Percentiles rank a stretch among this genome's conserved stretches.
Evolutionary conservation across 306 rosid genomes (phyloP).

Genomic region (Ochetophila trinervis): DNA sequence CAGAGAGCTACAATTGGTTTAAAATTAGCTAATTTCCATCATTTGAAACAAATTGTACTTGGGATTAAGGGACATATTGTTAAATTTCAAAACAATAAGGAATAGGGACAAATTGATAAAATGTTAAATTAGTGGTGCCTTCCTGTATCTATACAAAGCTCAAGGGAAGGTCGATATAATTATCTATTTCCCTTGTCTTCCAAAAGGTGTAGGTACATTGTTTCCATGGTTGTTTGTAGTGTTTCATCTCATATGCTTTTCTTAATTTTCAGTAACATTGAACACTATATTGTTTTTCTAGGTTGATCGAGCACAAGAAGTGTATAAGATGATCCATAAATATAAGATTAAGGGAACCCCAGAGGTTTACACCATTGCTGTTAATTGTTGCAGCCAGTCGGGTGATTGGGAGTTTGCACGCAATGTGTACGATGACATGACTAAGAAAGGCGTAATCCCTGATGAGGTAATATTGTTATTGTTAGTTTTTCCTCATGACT

Average conservation of each 20-base stretch:
- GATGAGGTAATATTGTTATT: constrained; percentile 63
- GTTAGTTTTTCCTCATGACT: constrained; percentile 1
- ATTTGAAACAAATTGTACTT: no score
- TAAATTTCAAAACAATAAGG: no score
- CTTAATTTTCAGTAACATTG: constrained; percentile 1
- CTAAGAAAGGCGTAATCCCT: constrained; percentile 64
- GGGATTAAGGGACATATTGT: no score
- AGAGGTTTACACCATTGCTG: constrained; percentile 95
- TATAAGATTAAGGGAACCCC: constrained; percentile 75
- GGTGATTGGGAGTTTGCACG: constrained; percentile 88
- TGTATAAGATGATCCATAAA: constrained; percentile 69
- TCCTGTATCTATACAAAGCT: no score
- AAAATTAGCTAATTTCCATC: no score
- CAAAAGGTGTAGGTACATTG: constrained; percentile 11
- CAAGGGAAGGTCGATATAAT: no score
- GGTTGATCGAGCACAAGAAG: constrained; percentile 87
- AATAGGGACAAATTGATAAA: no score
- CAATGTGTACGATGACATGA: constrained; percentile 70
- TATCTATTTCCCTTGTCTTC: neutral
- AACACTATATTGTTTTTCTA: constrained; percentile 30
- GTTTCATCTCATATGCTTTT: constrained; percentile 14
- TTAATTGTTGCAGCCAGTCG: constrained; percentile 79
- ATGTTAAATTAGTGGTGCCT: no score
- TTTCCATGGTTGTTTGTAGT: constrained; percentile 6
- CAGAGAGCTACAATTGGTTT: no score